Conservation (phyloP, 1,139 yeast species). For the Williopsis jadinii region DNA sequence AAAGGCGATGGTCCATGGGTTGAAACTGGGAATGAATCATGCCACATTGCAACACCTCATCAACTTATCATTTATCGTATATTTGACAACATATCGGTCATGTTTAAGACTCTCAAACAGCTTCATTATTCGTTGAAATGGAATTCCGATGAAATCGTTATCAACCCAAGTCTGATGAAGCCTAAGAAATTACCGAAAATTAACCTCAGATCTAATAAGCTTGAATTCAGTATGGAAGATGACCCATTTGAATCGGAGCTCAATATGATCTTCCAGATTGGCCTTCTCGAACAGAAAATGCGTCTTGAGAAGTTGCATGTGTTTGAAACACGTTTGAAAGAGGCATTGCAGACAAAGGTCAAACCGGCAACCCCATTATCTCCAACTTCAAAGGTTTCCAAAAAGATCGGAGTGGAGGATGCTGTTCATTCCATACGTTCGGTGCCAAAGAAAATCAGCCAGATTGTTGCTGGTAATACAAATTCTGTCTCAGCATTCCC, state of each 20-base stretch:
- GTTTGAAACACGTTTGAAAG: constrained; percentile 36
- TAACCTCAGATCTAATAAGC: constrained; percentile 35
- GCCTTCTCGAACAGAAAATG: constrained; percentile 60
- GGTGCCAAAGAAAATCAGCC: constrained; percentile 2
- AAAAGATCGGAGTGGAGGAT: constrained; percentile 3
- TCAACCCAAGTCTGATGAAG: constrained; percentile 29
- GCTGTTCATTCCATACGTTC: background rate
- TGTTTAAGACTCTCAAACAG: constrained; percentile 50
- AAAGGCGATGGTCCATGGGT: constrained; percentile 28
- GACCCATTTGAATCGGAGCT: constrained; percentile 84
- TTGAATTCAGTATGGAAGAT: constrained; percentile 58
- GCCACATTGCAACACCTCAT: constrained; percentile 35
- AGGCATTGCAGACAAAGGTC: constrained; percentile 12
- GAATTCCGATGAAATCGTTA: constrained; percentile 28
- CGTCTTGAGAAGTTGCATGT: constrained; percentile 51
- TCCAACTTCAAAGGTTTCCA: constrained; percentile 27
- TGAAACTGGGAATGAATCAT: constrained; percentile 27
- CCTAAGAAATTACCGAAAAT: constrained; percentile 44
- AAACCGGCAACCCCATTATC: constrained; percentile 52
- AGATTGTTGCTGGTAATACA: constrained; percentile 2
- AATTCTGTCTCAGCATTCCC: constrained; percentile 5
- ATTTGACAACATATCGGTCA: constrained; percentile 54
- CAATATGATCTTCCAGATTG: constrained; percentile 70
- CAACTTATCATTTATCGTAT: constrained; percentile 51
- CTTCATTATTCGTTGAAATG: constrained; percentile 39